phyloP scores from a whole-genome alignment of 1,284 basidiomycete genomes.

The Rhodotorula sp. region DNA sequence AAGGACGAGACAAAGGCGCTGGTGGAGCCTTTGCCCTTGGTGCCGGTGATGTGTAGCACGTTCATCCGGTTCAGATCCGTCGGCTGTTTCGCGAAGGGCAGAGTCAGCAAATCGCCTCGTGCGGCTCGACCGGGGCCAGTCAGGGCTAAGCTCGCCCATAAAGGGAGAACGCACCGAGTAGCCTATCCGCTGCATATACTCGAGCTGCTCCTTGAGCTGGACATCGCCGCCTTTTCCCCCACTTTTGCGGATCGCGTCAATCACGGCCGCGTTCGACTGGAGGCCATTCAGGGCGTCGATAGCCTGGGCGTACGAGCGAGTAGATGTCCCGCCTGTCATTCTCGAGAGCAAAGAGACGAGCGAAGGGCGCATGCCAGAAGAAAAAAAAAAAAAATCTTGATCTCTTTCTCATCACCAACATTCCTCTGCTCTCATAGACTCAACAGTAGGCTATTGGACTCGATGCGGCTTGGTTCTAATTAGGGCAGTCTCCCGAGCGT shows the following conservation, averaged over 20 bases:
- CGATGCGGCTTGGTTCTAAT: too few species aligned
- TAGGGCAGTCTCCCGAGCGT: too few species aligned
- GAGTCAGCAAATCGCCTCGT: neutral
- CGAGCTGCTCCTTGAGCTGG: conserved; percentile 83
- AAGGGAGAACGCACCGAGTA: conserved; percentile 63
- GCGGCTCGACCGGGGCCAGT: too few species aligned
- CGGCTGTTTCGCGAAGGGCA: conserved; percentile 56
- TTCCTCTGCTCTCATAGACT: too few species aligned
- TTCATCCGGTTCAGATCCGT: conserved; percentile 82
- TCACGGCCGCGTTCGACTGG: conserved; percentile 77
- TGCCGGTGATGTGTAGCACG: conserved; percentile 95
- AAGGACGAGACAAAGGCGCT: conserved; percentile 68
- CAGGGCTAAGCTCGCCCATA: neutral
- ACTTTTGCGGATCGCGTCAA: conserved; percentile 77
- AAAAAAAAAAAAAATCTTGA: too few species aligned
- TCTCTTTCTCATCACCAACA: neutral
- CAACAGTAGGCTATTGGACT: too few species aligned
- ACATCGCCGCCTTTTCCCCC: conserved; percentile 66
- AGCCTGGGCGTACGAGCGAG: conserved; percentile 61
- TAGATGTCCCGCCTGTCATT: neutral
- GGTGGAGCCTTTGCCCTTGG: conserved; percentile 98
- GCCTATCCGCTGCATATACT: conserved; percentile 83
- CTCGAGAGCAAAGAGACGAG: neutral
- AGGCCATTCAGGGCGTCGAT: conserved; percentile 84
- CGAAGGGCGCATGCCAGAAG: conserved; percentile 7